These are phyloP conservation scores for Paramarasmius palmivorus DNA, from an alignment of 1,284 basidiomycete species.

Conservation along the genomic window DNA sequence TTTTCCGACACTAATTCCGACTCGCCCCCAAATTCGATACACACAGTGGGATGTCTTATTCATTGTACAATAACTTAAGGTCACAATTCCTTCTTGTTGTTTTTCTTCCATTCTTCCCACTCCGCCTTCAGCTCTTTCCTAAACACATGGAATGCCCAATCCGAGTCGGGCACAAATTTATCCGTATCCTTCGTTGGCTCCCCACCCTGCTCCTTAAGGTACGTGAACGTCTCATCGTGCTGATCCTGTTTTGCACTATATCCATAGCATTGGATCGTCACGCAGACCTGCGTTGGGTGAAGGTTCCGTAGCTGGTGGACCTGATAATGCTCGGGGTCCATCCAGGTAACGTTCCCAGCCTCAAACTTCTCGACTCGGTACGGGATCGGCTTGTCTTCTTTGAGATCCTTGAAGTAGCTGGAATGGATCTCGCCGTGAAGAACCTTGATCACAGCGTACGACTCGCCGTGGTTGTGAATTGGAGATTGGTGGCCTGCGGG, in stretches of 20 bases:
- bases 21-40: too few relatives aligned
- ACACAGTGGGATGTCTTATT: too few relatives aligned
- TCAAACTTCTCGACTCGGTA: not conserved
- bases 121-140: too few relatives aligned
- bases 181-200: too few relatives aligned
- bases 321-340: slow-evolving; percentile 8
- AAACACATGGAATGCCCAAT: too few relatives aligned
- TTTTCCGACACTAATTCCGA: too few relatives aligned
- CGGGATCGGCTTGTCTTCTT: slow-evolving; percentile 1
- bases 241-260: not conserved
- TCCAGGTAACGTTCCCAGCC: slow-evolving; percentile 5
- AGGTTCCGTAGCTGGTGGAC: slow-evolving; percentile 7
- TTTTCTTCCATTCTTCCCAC: too few relatives aligned
- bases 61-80: too few relatives aligned
- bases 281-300: slow-evolving; percentile 3
- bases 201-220: too few relatives aligned
- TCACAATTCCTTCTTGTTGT: too few relatives aligned
- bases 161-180: too few relatives aligned
- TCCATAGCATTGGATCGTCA: slow-evolving; percentile 9
- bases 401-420: slow-evolving; percentile 17
- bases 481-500: slow-evolving; percentile 22
- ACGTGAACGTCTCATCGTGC: too few relatives aligned
- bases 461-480: slow-evolving; percentile 22
- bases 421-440: slow-evolving; percentile 21
- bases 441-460: slow-evolving; percentile 24